phyloP scores from a whole-genome alignment of 2,329 filamentous ascomycete genomes.

The Colletotrichum nymphaeae region DNA sequence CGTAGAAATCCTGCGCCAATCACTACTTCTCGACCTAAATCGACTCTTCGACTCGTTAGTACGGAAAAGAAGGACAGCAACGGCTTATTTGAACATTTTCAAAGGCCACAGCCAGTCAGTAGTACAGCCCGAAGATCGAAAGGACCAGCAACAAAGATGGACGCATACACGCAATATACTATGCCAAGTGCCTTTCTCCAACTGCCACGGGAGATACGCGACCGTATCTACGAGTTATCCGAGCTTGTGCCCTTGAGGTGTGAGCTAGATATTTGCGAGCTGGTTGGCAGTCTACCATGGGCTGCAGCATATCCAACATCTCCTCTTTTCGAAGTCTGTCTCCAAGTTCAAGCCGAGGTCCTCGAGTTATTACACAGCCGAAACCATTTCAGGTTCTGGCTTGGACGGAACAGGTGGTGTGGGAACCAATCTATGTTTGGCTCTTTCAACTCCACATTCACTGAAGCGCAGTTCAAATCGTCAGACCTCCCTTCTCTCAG shows the following conservation, averaged over 20 bases:
- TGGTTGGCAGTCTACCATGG: background rate
- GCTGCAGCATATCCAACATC: background rate
- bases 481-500: background rate
- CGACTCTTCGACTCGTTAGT: background rate
- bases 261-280: background rate
- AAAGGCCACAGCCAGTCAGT: background rate
- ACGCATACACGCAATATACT: background rate
- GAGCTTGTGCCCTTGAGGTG: background rate
- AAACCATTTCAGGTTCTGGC: constrained; percentile 1
- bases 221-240: background rate
- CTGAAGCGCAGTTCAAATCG: background rate
- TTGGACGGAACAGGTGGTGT: background rate
- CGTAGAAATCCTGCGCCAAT: too few species aligned
- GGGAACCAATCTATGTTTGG: background rate
- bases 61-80: background rate
- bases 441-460: background rate
- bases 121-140: background rate
- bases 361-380: background rate
- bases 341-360: background rate
- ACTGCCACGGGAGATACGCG: background rate
- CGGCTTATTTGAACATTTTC: background rate
- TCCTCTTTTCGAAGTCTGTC: background rate
- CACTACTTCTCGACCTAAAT: too few species aligned
- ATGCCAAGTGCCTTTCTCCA: background rate
- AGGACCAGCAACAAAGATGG: background rate